Percentiles rank a stretch among this genome's conserved stretches.
These are phyloP conservation scores for Nakazawaea holstii DNA, from an alignment of 805 yeast species.

Conservation along the genomic window DNA sequence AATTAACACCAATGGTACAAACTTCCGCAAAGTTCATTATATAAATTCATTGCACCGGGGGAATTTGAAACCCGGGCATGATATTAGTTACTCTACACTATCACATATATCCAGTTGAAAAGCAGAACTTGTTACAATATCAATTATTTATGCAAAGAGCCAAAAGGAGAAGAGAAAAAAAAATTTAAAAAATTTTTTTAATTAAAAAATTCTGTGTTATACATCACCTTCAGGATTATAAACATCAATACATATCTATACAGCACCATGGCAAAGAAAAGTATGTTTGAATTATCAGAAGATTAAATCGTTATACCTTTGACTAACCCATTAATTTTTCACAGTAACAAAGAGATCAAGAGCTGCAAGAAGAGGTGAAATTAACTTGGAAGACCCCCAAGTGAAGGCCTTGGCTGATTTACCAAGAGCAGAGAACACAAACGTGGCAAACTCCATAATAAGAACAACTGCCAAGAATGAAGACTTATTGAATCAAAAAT, in stretches of 20 bases:
- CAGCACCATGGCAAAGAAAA: slow-evolving; percentile 9
- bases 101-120: too few relatives aligned
- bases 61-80: too few relatives aligned
- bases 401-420: slow-evolving; percentile 43
- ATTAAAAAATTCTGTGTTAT: neutral
- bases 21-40: too few relatives aligned
- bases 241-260: neutral
- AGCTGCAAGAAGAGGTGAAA: slow-evolving; percentile 69
- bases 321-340: neutral
- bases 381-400: slow-evolving; percentile 33
- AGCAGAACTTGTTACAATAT: neutral
- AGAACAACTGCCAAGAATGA: slow-evolving; percentile 66
- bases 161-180: neutral
- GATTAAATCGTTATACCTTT: neutral
- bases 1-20: too few relatives aligned
- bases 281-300: neutral
- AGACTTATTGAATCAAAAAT: slow-evolving; percentile 49
- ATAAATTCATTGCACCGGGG: too few relatives aligned
- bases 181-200: neutral
- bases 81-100: too few relatives aligned
- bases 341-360: slow-evolving; percentile 61
- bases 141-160: neutral
- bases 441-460: slow-evolving; percentile 56
- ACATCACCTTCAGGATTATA: too few relatives aligned
- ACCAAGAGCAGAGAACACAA: slow-evolving; percentile 57